These are phyloP conservation scores for Earliella scabrosa DNA, from an alignment of 1,284 basidiomycete genomes.

Conservation along the genomic window DNA sequence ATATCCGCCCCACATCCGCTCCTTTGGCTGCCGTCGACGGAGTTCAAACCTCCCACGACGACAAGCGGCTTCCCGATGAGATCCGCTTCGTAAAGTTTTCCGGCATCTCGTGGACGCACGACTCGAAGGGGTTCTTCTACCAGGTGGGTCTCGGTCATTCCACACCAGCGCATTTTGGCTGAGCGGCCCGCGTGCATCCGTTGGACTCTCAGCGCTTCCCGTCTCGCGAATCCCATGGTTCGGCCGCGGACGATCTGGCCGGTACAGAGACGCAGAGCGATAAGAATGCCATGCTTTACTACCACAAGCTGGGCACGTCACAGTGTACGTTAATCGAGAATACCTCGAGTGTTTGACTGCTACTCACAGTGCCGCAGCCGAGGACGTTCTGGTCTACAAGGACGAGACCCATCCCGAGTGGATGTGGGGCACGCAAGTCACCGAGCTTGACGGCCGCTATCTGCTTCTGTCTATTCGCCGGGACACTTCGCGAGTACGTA, in stretches of 20 bases:
- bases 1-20: constrained; percentile 63
- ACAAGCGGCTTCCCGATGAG: constrained; percentile 63
- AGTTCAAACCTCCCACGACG: constrained; percentile 47
- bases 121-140: constrained; percentile 84
- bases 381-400: constrained; percentile 70
- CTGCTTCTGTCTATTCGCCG: constrained; percentile 57
- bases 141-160: constrained; percentile 49
- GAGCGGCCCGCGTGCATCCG: no score
- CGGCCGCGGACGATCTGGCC: constrained; percentile 55
- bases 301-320: constrained; percentile 70
- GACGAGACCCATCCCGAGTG: constrained; percentile 68
- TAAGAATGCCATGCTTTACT: constrained; percentile 74
- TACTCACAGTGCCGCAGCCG: constrained; percentile 44
- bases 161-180: not conserved
- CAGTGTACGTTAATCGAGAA: constrained; percentile 53
- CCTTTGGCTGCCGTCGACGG: constrained; percentile 53
- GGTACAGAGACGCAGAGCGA: constrained; percentile 71
- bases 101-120: constrained; percentile 71
- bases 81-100: constrained; percentile 81
- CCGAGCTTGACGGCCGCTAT: constrained; percentile 69
- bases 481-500: constrained; percentile 67
- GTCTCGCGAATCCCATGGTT: constrained; percentile 51
- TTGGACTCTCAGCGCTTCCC: constrained; percentile 56
- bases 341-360: not conserved
- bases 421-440: constrained; percentile 63